Percentiles rank a stretch among this genome's conserved stretches.
These are phyloP conservation scores for Lipomyces starkeyi DNA, from an alignment of 805 yeast species.

Conservation along the genomic window DNA sequence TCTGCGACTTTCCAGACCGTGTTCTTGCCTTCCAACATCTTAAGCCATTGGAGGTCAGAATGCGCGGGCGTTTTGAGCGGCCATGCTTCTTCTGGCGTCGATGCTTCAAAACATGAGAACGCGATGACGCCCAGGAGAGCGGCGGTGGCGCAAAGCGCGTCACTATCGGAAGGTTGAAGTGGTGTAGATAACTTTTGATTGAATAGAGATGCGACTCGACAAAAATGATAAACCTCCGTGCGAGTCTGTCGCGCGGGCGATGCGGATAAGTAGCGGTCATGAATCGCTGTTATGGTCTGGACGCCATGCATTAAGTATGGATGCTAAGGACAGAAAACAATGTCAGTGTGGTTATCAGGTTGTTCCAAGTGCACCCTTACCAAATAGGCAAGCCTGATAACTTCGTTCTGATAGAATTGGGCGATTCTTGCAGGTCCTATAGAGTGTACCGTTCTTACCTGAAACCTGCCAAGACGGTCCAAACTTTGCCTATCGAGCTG, in stretches of 20 bases:
- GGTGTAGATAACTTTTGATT: not conserved
- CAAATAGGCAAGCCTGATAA: not conserved
- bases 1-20: not conserved
- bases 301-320: not conserved
- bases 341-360: not conserved
- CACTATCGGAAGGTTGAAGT: not conserved
- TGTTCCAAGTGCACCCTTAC: not conserved
- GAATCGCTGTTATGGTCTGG: not conserved
- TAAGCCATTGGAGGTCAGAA: not conserved
- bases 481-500: too few relatives aligned
- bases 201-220: not conserved
- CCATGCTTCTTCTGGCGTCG: not conserved
- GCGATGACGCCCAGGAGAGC: not conserved
- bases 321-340: not conserved
- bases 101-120: not conserved
- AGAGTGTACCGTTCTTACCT: too few relatives aligned
- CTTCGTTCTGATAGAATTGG: not conserved
- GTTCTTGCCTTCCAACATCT: not conserved
- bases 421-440: too few relatives aligned
- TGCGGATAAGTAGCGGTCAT: conserved; percentile 1
- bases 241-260: not conserved
- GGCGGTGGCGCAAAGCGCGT: not conserved
- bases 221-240: not conserved
- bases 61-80: not conserved
- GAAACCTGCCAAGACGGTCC: too few relatives aligned